A percentile compares a stretch with the other conserved stretches of the same genome.
phyloP scores from a whole-genome alignment of 139 green algal genomes.

The Chlorella vulgaris region DNA sequence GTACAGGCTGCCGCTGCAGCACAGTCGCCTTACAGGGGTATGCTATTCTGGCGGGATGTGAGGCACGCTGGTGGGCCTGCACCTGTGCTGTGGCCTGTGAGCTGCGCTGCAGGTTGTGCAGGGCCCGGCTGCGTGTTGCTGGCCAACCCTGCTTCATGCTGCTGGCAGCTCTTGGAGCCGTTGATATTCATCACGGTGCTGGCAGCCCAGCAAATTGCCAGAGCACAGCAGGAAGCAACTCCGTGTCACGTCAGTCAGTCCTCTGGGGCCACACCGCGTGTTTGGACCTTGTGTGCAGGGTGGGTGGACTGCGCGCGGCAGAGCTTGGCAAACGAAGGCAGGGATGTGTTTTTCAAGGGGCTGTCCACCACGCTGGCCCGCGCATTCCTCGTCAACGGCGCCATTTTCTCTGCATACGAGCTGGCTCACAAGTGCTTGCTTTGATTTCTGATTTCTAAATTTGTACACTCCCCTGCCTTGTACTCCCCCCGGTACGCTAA shows the following conservation, averaged over 20 bases:
- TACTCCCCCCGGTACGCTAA: too few species aligned
- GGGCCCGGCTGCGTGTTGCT: too few species aligned
- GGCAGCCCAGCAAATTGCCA: neutral
- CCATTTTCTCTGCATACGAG: conserved; percentile 60
- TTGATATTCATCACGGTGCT: too few species aligned
- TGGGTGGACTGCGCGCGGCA: conserved; percentile 49
- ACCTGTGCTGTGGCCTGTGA: neutral
- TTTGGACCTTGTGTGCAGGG: neutral
- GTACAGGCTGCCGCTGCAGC: conserved; percentile 53
- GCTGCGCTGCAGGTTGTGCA: neutral
- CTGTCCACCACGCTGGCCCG: conserved; percentile 60
- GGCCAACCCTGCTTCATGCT: too few species aligned
- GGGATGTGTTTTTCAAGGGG: conserved; percentile 52
- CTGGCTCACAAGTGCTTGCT: conserved; percentile 12
- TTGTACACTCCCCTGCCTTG: too few species aligned
- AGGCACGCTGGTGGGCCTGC: neutral
- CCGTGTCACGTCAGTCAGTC: neutral
- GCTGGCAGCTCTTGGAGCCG: too few species aligned
- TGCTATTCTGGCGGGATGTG: neutral
- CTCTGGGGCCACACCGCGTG: neutral
- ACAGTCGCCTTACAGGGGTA: conserved; percentile 41
- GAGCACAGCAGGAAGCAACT: neutral
- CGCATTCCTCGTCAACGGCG: conserved; percentile 61
- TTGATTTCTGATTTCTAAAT: too few species aligned
- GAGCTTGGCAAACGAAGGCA: conserved; percentile 50